These are phyloP conservation scores for Mycena amicta DNA, from an alignment of 768 basidiomycete species.

Conservation along the genomic window DNA sequence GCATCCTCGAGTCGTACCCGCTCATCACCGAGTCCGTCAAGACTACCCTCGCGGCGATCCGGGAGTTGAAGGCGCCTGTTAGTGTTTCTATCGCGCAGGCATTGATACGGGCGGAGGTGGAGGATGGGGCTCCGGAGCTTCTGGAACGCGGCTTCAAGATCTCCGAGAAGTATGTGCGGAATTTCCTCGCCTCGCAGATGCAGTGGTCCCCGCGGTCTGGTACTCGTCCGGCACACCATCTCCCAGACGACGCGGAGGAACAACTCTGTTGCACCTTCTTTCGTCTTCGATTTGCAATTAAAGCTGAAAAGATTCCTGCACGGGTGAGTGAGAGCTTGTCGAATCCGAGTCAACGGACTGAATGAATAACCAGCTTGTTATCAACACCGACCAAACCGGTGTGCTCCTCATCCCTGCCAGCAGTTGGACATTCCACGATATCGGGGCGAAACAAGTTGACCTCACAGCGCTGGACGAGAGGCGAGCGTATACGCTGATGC, in stretches of 20 bases:
- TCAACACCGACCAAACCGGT: slow-evolving; percentile 23
- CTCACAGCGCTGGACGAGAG: slow-evolving; percentile 18
- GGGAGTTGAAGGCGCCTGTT: slow-evolving; percentile 1
- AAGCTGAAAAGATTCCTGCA: too few species aligned
- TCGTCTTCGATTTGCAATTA: too few species aligned
- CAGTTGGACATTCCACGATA: slow-evolving; percentile 17
- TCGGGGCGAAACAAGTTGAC: slow-evolving; percentile 24
- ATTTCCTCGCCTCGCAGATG: slow-evolving; percentile 7
- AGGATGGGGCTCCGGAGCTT: not conserved
- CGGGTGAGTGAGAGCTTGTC: too few species aligned
- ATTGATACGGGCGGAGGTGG: slow-evolving; percentile 7
- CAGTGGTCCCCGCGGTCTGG: slow-evolving; percentile 11
- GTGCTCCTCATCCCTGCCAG: slow-evolving; percentile 13
- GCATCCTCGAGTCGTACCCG: slow-evolving; percentile 10
- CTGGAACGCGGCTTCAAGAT: slow-evolving; percentile 7
- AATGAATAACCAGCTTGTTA: too few species aligned
- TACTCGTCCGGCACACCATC: slow-evolving; percentile 7
- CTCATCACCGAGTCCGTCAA: slow-evolving; percentile 9
- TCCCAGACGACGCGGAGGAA: slow-evolving; percentile 13
- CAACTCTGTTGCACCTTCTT: not conserved
- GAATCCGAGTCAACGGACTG: too few species aligned
- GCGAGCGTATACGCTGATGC: slow-evolving; percentile 26
- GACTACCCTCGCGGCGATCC: slow-evolving; percentile 6
- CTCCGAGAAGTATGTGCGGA: slow-evolving; percentile 5
- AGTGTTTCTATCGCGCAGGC: slow-evolving; percentile 8